phyloP scores from a whole-genome alignment of 768 basidiomycete genomes.

The Russula ochroleuca region DNA sequence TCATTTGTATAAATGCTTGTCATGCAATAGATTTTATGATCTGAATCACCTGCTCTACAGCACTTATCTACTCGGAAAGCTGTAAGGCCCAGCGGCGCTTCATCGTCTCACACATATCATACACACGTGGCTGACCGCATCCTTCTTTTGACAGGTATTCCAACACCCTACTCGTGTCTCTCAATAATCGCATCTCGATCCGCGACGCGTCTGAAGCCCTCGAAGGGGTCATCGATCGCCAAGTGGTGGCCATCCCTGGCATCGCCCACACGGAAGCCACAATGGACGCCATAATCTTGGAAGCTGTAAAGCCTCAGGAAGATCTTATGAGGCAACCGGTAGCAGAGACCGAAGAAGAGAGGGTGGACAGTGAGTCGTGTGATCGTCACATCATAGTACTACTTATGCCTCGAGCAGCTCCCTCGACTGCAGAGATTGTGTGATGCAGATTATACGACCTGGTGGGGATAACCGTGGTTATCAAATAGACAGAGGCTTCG shows the following conservation, averaged over 20 bases:
- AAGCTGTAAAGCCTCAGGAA: too few relatives aligned
- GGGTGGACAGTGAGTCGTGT: not conserved
- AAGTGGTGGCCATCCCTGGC: not conserved
- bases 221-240: too few relatives aligned
- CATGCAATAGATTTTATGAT: not conserved
- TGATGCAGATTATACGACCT: too few relatives aligned
- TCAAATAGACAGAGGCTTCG: too few relatives aligned
- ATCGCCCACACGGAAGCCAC: too few relatives aligned
- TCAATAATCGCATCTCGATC: conserved; percentile 27
- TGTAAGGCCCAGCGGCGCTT: conserved; percentile 1
- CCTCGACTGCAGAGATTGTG: too few relatives aligned
- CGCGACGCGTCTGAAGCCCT: not conserved
- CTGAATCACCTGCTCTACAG: not conserved
- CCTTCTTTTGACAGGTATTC: conserved; percentile 20
- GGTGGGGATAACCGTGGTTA: too few relatives aligned
- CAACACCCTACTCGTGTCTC: conserved; percentile 31
- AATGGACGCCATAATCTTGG: too few relatives aligned
- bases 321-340: not conserved
- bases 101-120: too few relatives aligned
- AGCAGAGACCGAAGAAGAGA: not conserved
- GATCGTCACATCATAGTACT: too few relatives aligned
- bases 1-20: not conserved
- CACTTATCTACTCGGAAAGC: conserved; percentile 13
- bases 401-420: too few relatives aligned
- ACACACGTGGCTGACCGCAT: too few relatives aligned